Base-by-base conservation (phyloP, 1,284 basidiomycete genomes). In the Leccinum insigne region DNA sequence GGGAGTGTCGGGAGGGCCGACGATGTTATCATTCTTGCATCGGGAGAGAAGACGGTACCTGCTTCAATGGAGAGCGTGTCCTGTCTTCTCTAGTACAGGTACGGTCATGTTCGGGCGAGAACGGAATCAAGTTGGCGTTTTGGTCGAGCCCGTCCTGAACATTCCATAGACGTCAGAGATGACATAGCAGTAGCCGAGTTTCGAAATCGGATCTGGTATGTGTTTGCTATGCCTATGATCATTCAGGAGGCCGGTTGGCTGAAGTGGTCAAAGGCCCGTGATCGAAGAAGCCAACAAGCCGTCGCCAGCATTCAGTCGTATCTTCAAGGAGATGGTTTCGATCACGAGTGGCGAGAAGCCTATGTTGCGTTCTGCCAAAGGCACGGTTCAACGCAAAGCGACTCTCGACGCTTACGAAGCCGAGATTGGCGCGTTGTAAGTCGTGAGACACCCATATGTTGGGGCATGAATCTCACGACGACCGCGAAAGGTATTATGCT, bases 251-350 rank as follows among this genome's bases (percentile, higher is more conserved):
- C 1, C 13, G 4, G 10, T 29, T 44, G 21, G 8, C 40, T 29
- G 40, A 29, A 44, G 5, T 8, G 11, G 18, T 26, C 5, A 32
- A 60, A 60, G 59, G 59, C 59, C 42, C 7, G 40, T 44, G 10
- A 49, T 60, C 23, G 42, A 60, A 44, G 59, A 60, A 18, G 42
- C 42, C 23, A 60, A 60, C 26, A 44, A 44, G 16, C 7, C 16
- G 23, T 44, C 42, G 16, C 59, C 42, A 29, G 26, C 59, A 26
- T 60, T 60, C 59, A 60, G 59, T 47, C 40, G 59, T n/a, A 60
- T 60, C 11, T 60, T 60, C 59, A 60, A 60, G 26, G 59, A 47
- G 40, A 60, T 60, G 40, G 29, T 60, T 29, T 18, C 47, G 42
- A 60, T 60, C 14, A 32, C 59, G 23, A 44, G n/a, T 13, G 8